phyloP scores from a whole-genome alignment of 371 early-diverging fungal species.

The Mortierella sp. region DNA sequence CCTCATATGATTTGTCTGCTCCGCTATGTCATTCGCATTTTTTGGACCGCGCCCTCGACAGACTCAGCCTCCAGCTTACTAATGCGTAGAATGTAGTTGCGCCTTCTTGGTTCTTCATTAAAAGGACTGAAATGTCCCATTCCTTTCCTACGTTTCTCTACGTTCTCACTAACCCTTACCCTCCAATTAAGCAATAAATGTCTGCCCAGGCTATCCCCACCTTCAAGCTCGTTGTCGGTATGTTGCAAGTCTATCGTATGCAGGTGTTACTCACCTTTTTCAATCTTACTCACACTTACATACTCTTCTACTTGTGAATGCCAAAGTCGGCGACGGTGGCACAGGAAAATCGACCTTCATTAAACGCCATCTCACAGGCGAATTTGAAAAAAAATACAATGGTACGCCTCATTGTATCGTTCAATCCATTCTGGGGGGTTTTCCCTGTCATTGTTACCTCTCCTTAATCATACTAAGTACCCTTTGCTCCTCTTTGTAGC shows the following conservation, averaged over 20 bases:
- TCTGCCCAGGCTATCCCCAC: too few relatives aligned
- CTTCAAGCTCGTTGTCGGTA: not conserved
- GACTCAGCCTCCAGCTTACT: not conserved
- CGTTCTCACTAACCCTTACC: not conserved
- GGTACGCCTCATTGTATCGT: slow-evolving; percentile 67
- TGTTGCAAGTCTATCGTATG: not conserved
- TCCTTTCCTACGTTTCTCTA: not conserved
- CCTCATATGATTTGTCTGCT: not conserved
- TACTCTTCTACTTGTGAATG: not conserved
- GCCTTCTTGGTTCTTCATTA: not conserved
- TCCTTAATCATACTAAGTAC: not conserved
- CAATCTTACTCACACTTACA: not conserved
- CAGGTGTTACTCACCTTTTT: not conserved
- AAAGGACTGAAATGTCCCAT: not conserved
- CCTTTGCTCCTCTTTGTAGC: slow-evolving; percentile 69
- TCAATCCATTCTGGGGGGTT: not conserved
- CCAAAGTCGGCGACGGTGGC: slow-evolving; percentile 99
- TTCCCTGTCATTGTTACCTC: too few relatives aligned
- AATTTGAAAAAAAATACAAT: slow-evolving; percentile 99
- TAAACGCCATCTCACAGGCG: slow-evolving; percentile 99
- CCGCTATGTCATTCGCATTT: not conserved
- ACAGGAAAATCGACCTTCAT: slow-evolving; percentile 99
- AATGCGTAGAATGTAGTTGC: not conserved
- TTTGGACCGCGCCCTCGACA: too few relatives aligned
- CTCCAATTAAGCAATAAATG: not conserved